Conservation (phyloP, 768 basidiomycete species). For the Calocera viscosa region DNA sequence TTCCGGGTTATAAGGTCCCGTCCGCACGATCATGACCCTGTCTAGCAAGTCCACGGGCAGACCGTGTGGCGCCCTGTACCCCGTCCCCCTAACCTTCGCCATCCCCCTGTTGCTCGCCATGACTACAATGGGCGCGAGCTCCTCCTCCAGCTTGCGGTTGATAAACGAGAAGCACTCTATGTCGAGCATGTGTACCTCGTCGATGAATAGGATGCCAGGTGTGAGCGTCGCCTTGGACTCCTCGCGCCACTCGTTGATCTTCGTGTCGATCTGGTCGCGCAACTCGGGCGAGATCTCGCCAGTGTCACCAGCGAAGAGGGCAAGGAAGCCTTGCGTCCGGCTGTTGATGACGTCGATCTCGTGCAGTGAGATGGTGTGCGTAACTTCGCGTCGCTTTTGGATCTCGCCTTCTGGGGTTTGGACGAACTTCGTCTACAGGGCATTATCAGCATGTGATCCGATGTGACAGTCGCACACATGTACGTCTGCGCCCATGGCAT, state of each 20-base stretch:
- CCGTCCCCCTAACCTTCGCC: slow-evolving; percentile 88
- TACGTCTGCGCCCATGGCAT: slow-evolving; percentile 98
- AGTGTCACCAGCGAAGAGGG: slow-evolving; percentile 88
- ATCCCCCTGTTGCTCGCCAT: slow-evolving; percentile 98
- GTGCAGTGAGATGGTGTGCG: slow-evolving; percentile 93
- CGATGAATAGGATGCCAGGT: slow-evolving; percentile 95
- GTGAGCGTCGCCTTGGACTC: slow-evolving; percentile 98
- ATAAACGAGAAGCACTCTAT: slow-evolving; percentile 99
- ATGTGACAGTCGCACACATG: slow-evolving; percentile 24
- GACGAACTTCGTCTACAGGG: slow-evolving; percentile 81
- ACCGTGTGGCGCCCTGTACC: slow-evolving; percentile 87
- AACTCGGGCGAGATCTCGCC: slow-evolving; percentile 98
- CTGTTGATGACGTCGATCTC: slow-evolving; percentile 99
- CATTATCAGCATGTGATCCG: slow-evolving; percentile 4
- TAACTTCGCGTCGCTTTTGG: slow-evolving; percentile 93
- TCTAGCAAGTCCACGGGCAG: slow-evolving; percentile 90
- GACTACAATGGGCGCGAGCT: slow-evolving; percentile 87
- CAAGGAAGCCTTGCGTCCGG: slow-evolving; percentile 95
- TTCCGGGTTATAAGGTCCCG: slow-evolving; percentile 66
- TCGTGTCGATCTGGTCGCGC: slow-evolving; percentile 89
- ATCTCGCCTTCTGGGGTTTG: slow-evolving; percentile 97
- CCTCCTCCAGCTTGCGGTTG: slow-evolving; percentile 88
- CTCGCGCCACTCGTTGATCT: slow-evolving; percentile 95
- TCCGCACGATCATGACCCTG: slow-evolving; percentile 90
- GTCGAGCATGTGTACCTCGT: slow-evolving; percentile 99